Conservation (phyloP, 2,329 filamentous ascomycete genomes). For the Diaporthe sp. region DNA sequence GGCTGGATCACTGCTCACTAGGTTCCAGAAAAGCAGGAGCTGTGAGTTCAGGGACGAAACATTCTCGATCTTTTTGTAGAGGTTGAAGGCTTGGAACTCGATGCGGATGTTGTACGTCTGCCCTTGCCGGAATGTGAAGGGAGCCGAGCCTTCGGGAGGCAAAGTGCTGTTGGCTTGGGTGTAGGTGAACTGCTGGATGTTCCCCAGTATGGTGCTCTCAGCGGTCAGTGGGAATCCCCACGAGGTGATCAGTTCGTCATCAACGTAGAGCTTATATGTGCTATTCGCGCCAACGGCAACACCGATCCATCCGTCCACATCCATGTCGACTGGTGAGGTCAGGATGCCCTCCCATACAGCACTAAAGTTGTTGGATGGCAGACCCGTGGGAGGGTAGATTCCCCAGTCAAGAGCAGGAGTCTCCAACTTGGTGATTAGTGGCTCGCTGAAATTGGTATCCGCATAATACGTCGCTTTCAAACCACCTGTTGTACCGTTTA, state of each 20-base stretch:
- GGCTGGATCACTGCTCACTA: slow-evolving; percentile 47
- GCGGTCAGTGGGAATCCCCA: slow-evolving; percentile 41
- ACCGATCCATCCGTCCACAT: slow-evolving; percentile 54
- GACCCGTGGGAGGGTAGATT: slow-evolving; percentile 52
- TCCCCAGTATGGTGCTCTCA: slow-evolving; percentile 49
- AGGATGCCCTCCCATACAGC: slow-evolving; percentile 54
- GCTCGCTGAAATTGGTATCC: slow-evolving; percentile 49
- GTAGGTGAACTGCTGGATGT: slow-evolving; percentile 52
- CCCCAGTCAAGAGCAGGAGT: slow-evolving; percentile 55
- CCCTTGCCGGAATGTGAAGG: slow-evolving; percentile 50
- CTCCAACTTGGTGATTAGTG: slow-evolving; percentile 45
- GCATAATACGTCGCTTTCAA: slow-evolving; percentile 53
- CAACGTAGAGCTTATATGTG: slow-evolving; percentile 50
- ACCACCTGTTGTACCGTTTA: slow-evolving; percentile 49
- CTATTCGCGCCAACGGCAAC: slow-evolving; percentile 53
- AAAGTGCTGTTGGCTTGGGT: slow-evolving; percentile 48
- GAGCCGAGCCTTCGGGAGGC: slow-evolving; percentile 48
- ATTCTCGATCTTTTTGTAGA: slow-evolving; percentile 51
- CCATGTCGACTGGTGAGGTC: slow-evolving; percentile 46
- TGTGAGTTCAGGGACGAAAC: slow-evolving; percentile 53
- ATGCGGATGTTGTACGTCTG: slow-evolving; percentile 49
- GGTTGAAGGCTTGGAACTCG: slow-evolving; percentile 55
- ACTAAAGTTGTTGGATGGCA: slow-evolving; percentile 57
- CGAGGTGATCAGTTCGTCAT: slow-evolving; percentile 43
- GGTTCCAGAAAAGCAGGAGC: slow-evolving; percentile 56